A percentile compares a stretch with the other conserved stretches of the same genome.
Conservation (phyloP, 352 stramenopile species). For the Pythium guiyangense region DNA sequence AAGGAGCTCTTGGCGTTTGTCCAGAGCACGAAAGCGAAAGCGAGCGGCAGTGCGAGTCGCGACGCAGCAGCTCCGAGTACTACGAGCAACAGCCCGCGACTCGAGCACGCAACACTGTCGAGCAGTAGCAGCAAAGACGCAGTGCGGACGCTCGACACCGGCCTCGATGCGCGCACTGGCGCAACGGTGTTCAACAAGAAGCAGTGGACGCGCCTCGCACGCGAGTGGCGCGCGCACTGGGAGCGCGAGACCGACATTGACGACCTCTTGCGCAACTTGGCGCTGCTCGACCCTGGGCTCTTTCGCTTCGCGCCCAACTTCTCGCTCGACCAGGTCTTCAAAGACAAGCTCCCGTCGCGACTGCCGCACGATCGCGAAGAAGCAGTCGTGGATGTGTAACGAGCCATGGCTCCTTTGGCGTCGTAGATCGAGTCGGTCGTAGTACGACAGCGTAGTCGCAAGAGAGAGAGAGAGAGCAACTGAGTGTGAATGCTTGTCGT, state of each 20-base stretch:
- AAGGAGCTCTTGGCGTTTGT: constrained; percentile 45
- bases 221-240: constrained; percentile 44
- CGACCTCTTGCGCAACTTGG: constrained; percentile 23
- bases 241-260: constrained; percentile 36
- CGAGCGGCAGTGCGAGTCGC: background rate
- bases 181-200: constrained; percentile 37
- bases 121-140: background rate
- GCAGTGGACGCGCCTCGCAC: constrained; percentile 37
- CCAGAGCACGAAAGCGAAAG: constrained; percentile 21
- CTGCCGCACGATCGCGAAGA: constrained; percentile 62
- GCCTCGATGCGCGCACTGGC: constrained; percentile 8
- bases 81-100: background rate
- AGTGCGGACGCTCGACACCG: constrained; percentile 11
- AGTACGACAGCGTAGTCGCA: too few species aligned
- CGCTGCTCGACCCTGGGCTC: constrained; percentile 23
- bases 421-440: too few species aligned
- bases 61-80: background rate
- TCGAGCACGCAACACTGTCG: constrained; percentile 10
- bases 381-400: constrained; percentile 69
- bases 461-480: too few species aligned
- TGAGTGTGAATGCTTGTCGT: background rate
- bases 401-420: too few species aligned
- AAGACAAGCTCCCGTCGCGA: constrained; percentile 65
- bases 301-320: constrained; percentile 26
- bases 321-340: constrained; percentile 66